Evolutionary conservation across 129 eudicot genomes (phyloP).

Genomic region (Artemisia annua): DNA sequence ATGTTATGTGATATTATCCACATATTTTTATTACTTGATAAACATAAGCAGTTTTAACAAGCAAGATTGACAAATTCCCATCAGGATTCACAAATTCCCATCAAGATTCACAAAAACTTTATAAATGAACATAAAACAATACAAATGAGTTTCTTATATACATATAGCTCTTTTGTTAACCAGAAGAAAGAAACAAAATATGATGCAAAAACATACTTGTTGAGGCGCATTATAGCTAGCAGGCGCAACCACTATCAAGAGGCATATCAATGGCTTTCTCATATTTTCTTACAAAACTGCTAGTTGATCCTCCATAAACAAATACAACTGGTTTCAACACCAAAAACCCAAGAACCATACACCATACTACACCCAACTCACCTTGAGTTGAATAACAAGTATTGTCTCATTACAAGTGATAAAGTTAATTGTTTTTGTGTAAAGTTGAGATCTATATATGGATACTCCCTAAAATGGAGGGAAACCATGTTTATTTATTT

Average conservation of each 20-base stretch:
- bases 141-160: too few relatives aligned
- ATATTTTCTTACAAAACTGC: conserved; percentile 57
- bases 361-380: conserved; percentile 21
- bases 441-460: conserved; percentile 13
- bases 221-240: conserved; percentile 96
- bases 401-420: background rate
- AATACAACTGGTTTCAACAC: conserved; percentile 24
- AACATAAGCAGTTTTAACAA: too few relatives aligned
- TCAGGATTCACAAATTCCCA: too few relatives aligned
- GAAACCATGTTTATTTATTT: background rate
- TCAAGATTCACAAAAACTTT: too few relatives aligned
- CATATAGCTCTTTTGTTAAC: background rate
- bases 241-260: conserved; percentile 61
- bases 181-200: background rate
- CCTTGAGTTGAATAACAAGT: background rate
- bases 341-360: conserved; percentile 8
- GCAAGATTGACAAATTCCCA: too few relatives aligned
- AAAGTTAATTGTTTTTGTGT: conserved; percentile 1
- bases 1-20: too few relatives aligned
- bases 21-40: too few relatives aligned
- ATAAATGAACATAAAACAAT: too few relatives aligned
- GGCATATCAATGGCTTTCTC: conserved; percentile 76
- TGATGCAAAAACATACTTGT: conserved; percentile 47
- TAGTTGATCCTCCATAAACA: conserved; percentile 63
- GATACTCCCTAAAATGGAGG: conserved; percentile 5